Evolutionary conservation across 2,329 filamentous ascomycete genomes (phyloP).

Genomic region (Hypoxylon sp.): DNA sequence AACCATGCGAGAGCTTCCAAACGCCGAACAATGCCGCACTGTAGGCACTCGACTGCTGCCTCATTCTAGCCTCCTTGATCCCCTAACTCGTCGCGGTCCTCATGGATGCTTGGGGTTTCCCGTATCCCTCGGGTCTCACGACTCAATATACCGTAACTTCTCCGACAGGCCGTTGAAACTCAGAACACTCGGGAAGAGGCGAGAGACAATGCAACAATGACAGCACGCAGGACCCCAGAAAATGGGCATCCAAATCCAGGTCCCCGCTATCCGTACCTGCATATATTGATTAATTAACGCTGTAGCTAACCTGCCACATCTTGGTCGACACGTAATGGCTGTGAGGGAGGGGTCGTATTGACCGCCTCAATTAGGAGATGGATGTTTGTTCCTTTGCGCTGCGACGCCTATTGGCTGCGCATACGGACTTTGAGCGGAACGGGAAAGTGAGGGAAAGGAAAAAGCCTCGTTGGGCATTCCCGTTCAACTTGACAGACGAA

Average conservation of each 20-base stretch:
- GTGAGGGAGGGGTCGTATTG: slow-evolving; percentile 40
- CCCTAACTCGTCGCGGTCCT: background rate
- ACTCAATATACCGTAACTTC: slow-evolving; percentile 22
- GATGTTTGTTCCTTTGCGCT: slow-evolving; percentile 29
- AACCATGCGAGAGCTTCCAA: background rate
- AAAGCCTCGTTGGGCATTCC: slow-evolving; percentile 40
- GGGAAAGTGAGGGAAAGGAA: slow-evolving; percentile 26
- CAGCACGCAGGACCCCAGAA: slow-evolving; percentile 28
- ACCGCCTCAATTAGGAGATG: slow-evolving; percentile 33
- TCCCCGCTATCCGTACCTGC: slow-evolving; percentile 40
- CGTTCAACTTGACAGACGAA: slow-evolving; percentile 14
- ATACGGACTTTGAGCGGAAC: slow-evolving; percentile 27
- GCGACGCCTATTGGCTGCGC: slow-evolving; percentile 30
- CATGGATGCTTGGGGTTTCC: slow-evolving; percentile 9
- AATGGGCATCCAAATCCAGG: slow-evolving; percentile 17
- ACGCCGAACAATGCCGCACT: background rate
- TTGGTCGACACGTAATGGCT: slow-evolving; percentile 41
- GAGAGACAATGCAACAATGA: slow-evolving; percentile 32
- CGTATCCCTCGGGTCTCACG: slow-evolving; percentile 8
- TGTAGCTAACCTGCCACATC: slow-evolving; percentile 35
- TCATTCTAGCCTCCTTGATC: slow-evolving; percentile 18
- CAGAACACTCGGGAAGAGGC: slow-evolving; percentile 9
- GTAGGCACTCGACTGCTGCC: slow-evolving; percentile 13
- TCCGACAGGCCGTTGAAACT: slow-evolving; percentile 18
- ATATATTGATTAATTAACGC: slow-evolving; percentile 42